These are phyloP conservation scores for Fusarium dimerum DNA, from an alignment of 2,329 filamentous ascomycete genomes.

Conservation along the genomic window DNA sequence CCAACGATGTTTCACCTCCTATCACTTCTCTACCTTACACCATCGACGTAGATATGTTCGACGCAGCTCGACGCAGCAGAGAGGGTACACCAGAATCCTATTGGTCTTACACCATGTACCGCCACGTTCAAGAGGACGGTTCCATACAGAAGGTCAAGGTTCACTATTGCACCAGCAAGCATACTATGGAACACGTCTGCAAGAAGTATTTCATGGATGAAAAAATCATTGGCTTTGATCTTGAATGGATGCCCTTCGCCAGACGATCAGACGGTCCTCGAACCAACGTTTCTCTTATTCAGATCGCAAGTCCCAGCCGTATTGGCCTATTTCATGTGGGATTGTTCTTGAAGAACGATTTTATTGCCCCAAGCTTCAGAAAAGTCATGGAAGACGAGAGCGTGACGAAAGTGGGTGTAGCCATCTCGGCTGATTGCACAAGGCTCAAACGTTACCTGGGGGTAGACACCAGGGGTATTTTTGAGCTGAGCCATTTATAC, in stretches of 20 bases:
- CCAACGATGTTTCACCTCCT: conserved; percentile 21
- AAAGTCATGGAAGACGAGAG: conserved; percentile 69
- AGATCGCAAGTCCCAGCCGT: conserved; percentile 74
- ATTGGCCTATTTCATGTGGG: conserved; percentile 84
- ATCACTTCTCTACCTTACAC: conserved; percentile 31
- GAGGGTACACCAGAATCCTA: conserved; percentile 52
- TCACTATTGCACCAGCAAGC: conserved; percentile 73
- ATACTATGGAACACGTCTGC: conserved; percentile 67
- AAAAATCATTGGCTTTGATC: conserved; percentile 79
- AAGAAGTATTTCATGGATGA: conserved; percentile 67
- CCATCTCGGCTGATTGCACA: conserved; percentile 69
- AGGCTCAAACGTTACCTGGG: conserved; percentile 67
- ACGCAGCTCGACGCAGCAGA: conserved; percentile 48
- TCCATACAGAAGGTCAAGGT: conserved; percentile 60
- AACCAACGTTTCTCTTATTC: conserved; percentile 77
- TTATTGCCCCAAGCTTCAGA: conserved; percentile 71
- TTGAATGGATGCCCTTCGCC: conserved; percentile 74
- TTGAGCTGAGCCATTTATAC: conserved; percentile 84
- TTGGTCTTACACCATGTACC: conserved; percentile 72
- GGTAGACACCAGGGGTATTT: conserved; percentile 65
- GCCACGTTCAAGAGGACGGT: conserved; percentile 46
- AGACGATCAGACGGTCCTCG: conserved; percentile 52
- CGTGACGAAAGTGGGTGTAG: conserved; percentile 76
- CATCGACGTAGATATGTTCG: conserved; percentile 32
- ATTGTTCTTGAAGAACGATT: conserved; percentile 54